Conservation (phyloP, 2,329 filamentous ascomycete species). For the Grosmannia serpens region DNA sequence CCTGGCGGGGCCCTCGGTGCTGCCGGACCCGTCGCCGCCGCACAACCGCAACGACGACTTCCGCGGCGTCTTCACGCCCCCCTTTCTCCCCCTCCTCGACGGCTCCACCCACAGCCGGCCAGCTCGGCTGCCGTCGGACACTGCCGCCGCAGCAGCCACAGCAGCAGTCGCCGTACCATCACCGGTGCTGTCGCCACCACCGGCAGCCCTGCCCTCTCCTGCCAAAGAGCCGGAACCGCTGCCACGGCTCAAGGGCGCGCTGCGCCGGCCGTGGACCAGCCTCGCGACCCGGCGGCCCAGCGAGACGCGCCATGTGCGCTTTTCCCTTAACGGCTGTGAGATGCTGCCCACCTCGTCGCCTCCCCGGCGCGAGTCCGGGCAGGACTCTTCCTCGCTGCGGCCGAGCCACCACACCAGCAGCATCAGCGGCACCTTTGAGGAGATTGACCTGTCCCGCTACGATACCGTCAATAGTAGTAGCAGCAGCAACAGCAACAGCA, state of each 20-base stretch:
- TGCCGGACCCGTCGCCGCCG: neutral
- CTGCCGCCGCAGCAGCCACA: neutral
- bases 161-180: neutral
- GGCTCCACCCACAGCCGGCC: neutral
- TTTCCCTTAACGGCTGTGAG: slow-evolving; percentile 48
- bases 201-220: neutral
- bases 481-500: neutral
- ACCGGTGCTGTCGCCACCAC: neutral
- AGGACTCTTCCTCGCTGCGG: slow-evolving; percentile 11
- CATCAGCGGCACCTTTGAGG: slow-evolving; percentile 9
- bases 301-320: slow-evolving; percentile 47
- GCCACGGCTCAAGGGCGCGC: slow-evolving; percentile 36
- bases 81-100: slow-evolving; percentile 50
- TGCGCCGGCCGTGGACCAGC: slow-evolving; percentile 43
- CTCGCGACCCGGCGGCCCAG: neutral
- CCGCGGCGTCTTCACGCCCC: slow-evolving; percentile 51
- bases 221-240: slow-evolving; percentile 23
- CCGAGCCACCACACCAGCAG: neutral
- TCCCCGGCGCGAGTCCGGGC: slow-evolving; percentile 8
- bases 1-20: neutral
- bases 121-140: neutral
- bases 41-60: slow-evolving; percentile 43
- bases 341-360: slow-evolving; percentile 50
- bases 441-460: neutral
- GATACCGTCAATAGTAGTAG: neutral